phyloP scores from a whole-genome alignment of 2,329 filamentous ascomycete genomes.

The Neonectria coccinea region DNA sequence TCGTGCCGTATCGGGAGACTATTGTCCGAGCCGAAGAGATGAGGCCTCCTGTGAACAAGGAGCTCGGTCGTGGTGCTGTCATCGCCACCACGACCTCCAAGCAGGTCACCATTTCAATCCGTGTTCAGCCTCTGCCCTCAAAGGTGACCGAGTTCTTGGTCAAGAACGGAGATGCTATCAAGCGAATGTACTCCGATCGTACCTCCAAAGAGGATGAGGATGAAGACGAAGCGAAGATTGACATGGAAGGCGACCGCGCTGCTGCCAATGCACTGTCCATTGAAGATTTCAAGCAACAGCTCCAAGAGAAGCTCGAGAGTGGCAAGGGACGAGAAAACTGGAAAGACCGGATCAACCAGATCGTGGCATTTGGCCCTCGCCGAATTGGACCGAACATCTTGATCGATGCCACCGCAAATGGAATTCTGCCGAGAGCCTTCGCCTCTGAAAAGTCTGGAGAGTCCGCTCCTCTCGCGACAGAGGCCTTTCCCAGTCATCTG shows the following conservation, averaged over 20 bases:
- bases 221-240: constrained; percentile 56
- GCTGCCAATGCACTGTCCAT: constrained; percentile 74
- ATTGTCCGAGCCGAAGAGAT: constrained; percentile 91
- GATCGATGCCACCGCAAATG: constrained; percentile 81
- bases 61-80: constrained; percentile 85
- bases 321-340: constrained; percentile 80
- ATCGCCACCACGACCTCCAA: constrained; percentile 84
- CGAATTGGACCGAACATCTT: constrained; percentile 89
- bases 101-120: constrained; percentile 81
- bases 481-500: constrained; percentile 74
- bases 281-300: constrained; percentile 80
- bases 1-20: constrained; percentile 95
- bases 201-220: constrained; percentile 58
- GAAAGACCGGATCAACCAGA: constrained; percentile 80
- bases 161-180: constrained; percentile 84
- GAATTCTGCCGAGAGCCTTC: constrained; percentile 79
- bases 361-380: constrained; percentile 90
- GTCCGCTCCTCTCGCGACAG: constrained; percentile 55
- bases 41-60: constrained; percentile 86
- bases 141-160: constrained; percentile 86
- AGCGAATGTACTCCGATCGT: constrained; percentile 79
- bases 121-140: constrained; percentile 81
- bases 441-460: constrained; percentile 50
- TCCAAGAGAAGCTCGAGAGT: constrained; percentile 75
- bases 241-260: constrained; percentile 67